Conservation (phyloP, 2,329 filamentous ascomycete species). For the Acrocalymma vagum region DNA sequence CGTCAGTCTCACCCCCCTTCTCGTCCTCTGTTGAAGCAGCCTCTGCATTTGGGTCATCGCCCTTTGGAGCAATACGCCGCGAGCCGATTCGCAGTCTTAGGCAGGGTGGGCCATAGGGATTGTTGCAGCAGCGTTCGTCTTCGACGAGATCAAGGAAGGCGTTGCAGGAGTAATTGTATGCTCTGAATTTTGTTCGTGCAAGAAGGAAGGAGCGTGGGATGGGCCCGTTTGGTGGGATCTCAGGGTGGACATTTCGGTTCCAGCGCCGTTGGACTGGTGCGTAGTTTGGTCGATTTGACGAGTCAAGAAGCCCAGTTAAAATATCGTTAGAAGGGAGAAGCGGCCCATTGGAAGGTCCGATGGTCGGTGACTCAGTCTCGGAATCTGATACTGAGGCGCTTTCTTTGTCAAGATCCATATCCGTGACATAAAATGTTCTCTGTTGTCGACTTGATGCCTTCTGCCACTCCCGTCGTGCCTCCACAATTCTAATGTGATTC, state of each 20-base stretch:
- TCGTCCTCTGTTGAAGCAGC: not conserved
- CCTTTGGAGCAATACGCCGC: slow-evolving; percentile 49
- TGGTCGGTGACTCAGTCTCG: slow-evolving; percentile 6
- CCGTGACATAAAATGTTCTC: slow-evolving; percentile 71
- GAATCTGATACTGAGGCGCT: slow-evolving; percentile 8
- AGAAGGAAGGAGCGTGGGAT: slow-evolving; percentile 57
- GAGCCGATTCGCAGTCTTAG: slow-evolving; percentile 62
- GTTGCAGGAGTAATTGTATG: slow-evolving; percentile 62
- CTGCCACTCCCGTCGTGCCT: slow-evolving; percentile 74
- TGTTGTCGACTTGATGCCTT: slow-evolving; percentile 63
- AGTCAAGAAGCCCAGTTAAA: slow-evolving; percentile 32
- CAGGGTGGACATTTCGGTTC: slow-evolving; percentile 58
- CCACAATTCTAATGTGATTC: slow-evolving; percentile 68
- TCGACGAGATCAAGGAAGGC: slow-evolving; percentile 70
- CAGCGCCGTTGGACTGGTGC: slow-evolving; percentile 46
- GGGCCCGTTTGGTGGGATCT: slow-evolving; percentile 55
- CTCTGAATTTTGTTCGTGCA: slow-evolving; percentile 62
- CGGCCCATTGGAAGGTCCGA: slow-evolving; percentile 9
- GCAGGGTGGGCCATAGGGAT: slow-evolving; percentile 38
- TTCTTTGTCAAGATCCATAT: slow-evolving; percentile 54
- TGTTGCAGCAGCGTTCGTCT: slow-evolving; percentile 51
- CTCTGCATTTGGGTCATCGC: slow-evolving; percentile 15
- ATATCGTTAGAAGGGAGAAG: slow-evolving; percentile 39
- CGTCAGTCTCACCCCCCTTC: not conserved
- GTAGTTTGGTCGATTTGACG: slow-evolving; percentile 48